Base-by-base conservation (phyloP, 371 early-diverging fungal genomes). In the Saksenaea oblongispora region DNA sequence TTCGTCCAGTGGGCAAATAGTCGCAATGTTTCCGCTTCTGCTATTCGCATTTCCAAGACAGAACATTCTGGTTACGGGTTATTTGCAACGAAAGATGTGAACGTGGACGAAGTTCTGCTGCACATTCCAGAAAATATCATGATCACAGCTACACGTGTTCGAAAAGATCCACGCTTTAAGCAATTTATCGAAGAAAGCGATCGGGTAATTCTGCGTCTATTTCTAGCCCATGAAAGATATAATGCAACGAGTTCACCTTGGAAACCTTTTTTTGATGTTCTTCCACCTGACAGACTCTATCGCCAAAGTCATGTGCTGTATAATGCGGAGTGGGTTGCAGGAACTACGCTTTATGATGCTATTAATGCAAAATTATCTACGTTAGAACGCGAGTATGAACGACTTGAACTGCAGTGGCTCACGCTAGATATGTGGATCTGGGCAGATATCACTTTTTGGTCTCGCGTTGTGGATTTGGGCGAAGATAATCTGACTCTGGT, bases 371-470 rank as follows among this genome's bases (percentile, higher is more conserved):
- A 84, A 34, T 63, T 70, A 5, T 7, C 44, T 0, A 64, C 35
- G 0, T 51, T 84, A 1, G 60, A 73, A 54, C 57, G 61, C 4
- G 79, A 75, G 54, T 63, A 61, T 17, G 71, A 69, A 14, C 34
- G 56, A 1, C 41, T 74, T 5, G 47, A 60, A 5, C 39, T 74
- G 0, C 36, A 57, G 14, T 54, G 67, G 5, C 67, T 83, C 2
- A 67, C 74, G 0, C 60, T 83, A n/a, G 72, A 77, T 0, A 64
- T 70, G 59, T 83, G 76, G 61, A 54, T 75, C 3, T 85, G 84
- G 85, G 84, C 84, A 0, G 81, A 87, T 44, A 72, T 75, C 7
- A 60, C 78, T 0, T 77, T 80, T 57, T 82, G 85, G 82, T 82
- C 87, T 1, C 72, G 87, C 22, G 84, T 75, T 0, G 73, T 87